Evolutionary conservation across 805 yeast species (phyloP).

Genomic region (Suhomyces xylopsoci): DNA sequence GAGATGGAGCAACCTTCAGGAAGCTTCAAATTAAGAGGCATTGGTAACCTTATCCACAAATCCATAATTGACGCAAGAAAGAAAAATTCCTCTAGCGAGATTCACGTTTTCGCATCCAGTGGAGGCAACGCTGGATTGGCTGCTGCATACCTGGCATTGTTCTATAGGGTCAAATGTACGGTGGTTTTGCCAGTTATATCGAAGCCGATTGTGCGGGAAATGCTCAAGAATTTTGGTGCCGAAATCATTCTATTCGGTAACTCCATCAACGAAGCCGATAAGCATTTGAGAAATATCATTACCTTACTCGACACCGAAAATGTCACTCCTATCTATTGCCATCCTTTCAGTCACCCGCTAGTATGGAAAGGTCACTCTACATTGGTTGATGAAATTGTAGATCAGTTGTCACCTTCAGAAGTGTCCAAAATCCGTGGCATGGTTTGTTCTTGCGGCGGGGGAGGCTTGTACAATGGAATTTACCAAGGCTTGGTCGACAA

Average conservation of each 20-base stretch:
- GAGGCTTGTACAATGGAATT: conserved; percentile 55
- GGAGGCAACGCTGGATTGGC: conserved; percentile 60
- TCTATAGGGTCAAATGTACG: conserved; percentile 44
- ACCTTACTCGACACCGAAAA: conserved; percentile 12
- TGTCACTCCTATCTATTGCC: conserved; percentile 46
- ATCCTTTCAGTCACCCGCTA: conserved; percentile 50
- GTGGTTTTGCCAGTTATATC: conserved; percentile 60
- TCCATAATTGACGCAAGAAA: conserved; percentile 26
- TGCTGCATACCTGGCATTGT: conserved; percentile 46
- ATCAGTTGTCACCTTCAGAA: conserved; percentile 21
- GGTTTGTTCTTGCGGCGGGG: conserved; percentile 58
- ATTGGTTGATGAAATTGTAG: conserved; percentile 44
- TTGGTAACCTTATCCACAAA: conserved; percentile 45
- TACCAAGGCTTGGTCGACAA: conserved; percentile 41
- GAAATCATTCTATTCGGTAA: conserved; percentile 45
- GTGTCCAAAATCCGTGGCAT: conserved; percentile 36
- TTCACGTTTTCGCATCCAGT: conserved; percentile 48
- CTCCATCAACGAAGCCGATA: conserved; percentile 51
- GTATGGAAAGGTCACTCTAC: conserved; percentile 57
- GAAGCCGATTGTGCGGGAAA: conserved; percentile 41
- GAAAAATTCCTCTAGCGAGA: conserved; percentile 18
- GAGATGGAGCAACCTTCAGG: conserved; percentile 57
- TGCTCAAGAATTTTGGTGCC: conserved; percentile 50
- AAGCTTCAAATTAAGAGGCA: conserved; percentile 55
- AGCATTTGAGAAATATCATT: conserved; percentile 31